A percentile compares a stretch with the other conserved stretches of the same genome.
Conservation (phyloP, 345 rosid genomes). For the Excoecaria agallocha region DNA sequence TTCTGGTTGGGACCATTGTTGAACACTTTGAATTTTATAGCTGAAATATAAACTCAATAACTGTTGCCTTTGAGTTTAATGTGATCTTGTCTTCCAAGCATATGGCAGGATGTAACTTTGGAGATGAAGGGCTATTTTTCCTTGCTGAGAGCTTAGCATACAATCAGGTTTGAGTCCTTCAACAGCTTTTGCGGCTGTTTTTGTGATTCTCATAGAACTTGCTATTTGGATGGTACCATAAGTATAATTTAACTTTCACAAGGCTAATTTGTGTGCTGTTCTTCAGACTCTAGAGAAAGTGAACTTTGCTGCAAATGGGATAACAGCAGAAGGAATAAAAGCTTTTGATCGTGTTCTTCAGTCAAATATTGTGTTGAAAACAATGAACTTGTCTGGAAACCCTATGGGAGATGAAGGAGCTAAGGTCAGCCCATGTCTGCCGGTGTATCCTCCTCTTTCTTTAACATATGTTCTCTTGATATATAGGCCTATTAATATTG, state of each 20-base stretch:
- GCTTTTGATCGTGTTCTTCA: conserved; percentile 89
- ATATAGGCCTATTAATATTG: neutral
- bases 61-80: neutral
- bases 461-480: neutral
- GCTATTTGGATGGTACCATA: neutral
- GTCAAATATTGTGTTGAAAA: conserved; percentile 62
- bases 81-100: conserved; percentile 22
- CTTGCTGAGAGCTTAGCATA: conserved; percentile 89
- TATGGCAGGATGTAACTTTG: conserved; percentile 76
- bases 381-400: conserved; percentile 86
- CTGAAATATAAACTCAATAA: neutral
- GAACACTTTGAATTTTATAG: neutral
- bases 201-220: conserved; percentile 1
- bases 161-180: conserved; percentile 61
- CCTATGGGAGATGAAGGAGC: conserved; percentile 94
- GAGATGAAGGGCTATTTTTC: conserved; percentile 87
- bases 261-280: conserved; percentile 1
- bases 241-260: neutral
- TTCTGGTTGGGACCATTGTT: neutral
- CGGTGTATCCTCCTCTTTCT: neutral
- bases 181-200: neutral
- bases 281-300: conserved; percentile 83
- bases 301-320: conserved; percentile 93
- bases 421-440: conserved; percentile 54
- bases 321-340: conserved; percentile 77